phyloP scores from a whole-genome alignment of 2,329 filamentous ascomycete species.

The Dactylellina haptotyla region DNA sequence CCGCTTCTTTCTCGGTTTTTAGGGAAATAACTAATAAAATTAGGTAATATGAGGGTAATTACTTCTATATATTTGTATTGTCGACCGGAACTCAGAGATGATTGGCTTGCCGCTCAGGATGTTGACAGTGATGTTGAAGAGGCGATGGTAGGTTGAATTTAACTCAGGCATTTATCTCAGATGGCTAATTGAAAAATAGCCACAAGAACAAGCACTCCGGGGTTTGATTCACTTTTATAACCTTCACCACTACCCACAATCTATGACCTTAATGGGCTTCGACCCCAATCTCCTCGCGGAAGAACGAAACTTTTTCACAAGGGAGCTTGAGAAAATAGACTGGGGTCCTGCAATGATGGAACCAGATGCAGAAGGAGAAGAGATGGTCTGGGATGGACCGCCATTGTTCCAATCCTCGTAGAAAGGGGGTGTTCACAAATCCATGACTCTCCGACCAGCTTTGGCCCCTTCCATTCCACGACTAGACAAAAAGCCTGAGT shows the following conservation, averaged over 20 bases:
- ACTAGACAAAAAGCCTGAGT: too few species aligned
- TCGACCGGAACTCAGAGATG: slow-evolving; percentile 88
- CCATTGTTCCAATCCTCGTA: slow-evolving; percentile 50
- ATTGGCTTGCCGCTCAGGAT: slow-evolving; percentile 91
- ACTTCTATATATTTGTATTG: slow-evolving; percentile 96
- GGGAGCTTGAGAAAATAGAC: slow-evolving; percentile 74
- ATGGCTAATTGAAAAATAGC: too few species aligned
- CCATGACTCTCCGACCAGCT: slow-evolving; percentile 4
- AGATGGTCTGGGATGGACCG: slow-evolving; percentile 44
- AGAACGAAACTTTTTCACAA: slow-evolving; percentile 81
- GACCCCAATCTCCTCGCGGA: slow-evolving; percentile 71
- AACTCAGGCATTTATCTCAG: too few species aligned
- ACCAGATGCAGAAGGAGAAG: slow-evolving; percentile 63
- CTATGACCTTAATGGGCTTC: slow-evolving; percentile 60
- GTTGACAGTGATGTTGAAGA: slow-evolving; percentile 95
- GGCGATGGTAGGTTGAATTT: slow-evolving; percentile 69
- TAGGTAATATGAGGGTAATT: slow-evolving; percentile 93
- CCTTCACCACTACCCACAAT: slow-evolving; percentile 61
- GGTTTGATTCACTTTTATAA: slow-evolving; percentile 93
- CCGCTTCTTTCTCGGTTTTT: too few species aligned
- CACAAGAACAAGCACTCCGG: slow-evolving; percentile 87
- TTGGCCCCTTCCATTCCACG: background rate
- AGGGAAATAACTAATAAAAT: background rate
- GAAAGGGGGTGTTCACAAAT: slow-evolving; percentile 22
- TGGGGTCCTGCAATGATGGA: slow-evolving; percentile 64